These are phyloP conservation scores for Venturia effusa DNA, from an alignment of 2,329 filamentous ascomycete genomes.

Conservation along the genomic window DNA sequence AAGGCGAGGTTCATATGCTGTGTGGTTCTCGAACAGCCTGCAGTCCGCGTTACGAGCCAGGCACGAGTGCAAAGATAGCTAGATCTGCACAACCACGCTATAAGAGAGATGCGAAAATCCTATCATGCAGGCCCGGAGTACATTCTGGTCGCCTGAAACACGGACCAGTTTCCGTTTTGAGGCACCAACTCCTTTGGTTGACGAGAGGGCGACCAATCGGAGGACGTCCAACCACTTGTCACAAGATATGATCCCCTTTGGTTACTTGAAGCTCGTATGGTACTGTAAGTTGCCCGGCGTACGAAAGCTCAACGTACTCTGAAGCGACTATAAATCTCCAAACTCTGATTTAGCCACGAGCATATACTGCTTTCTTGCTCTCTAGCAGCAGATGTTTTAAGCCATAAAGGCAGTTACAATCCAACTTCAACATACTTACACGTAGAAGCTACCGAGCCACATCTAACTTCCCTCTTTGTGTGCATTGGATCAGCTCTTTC, in stretches of 20 bases:
- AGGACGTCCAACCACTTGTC: not conserved
- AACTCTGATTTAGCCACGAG: too few relatives aligned
- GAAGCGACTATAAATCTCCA: too few relatives aligned
- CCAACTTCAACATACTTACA: too few relatives aligned
- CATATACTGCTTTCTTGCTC: too few relatives aligned
- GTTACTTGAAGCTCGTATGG: not conserved
- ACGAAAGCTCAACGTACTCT: not conserved
- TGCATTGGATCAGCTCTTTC: too few relatives aligned
- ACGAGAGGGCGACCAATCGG: not conserved
- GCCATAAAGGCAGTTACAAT: too few relatives aligned
- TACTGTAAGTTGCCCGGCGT: too few relatives aligned
- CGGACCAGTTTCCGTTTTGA: not conserved
- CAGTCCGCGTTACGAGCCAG: not conserved
- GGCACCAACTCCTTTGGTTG: not conserved
- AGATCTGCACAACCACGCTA: not conserved
- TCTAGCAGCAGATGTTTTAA: too few relatives aligned
- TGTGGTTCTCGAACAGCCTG: not conserved
- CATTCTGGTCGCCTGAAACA: not conserved
- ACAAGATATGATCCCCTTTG: not conserved
- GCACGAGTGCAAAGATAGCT: too few relatives aligned
- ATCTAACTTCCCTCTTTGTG: too few relatives aligned
- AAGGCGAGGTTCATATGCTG: not conserved
- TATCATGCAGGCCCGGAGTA: not conserved
- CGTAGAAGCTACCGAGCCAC: too few relatives aligned
- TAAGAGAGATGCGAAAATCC: not conserved